Conservation (phyloP, 805 yeast genomes). For the Tetrapisispora fleetii region DNA sequence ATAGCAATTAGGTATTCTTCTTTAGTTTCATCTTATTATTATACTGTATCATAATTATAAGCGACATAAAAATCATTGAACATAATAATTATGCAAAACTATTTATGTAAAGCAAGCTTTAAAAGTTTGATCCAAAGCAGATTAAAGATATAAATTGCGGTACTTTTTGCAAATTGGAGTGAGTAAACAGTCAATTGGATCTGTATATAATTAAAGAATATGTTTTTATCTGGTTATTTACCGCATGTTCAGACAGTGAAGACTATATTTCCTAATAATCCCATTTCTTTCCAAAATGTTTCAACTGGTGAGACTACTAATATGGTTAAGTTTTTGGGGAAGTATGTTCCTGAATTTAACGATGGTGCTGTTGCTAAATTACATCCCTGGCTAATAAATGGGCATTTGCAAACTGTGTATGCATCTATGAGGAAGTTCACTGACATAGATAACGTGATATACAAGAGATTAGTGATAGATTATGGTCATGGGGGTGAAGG, state of each 20-base stretch:
- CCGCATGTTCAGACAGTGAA: conserved; percentile 5
- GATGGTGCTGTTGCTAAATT: conserved; percentile 38
- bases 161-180: too few relatives aligned
- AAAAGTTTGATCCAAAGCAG: too few relatives aligned
- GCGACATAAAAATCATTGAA: too few relatives aligned
- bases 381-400: conserved; percentile 52
- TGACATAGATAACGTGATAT: conserved; percentile 42
- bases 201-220: not conserved
- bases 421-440: conserved; percentile 43
- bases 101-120: too few relatives aligned
- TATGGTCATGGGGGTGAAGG: conserved; percentile 57
- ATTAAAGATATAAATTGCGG: too few relatives aligned
- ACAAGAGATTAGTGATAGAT: conserved; percentile 47
- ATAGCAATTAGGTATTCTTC: too few relatives aligned
- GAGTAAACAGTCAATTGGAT: too few relatives aligned
- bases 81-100: too few relatives aligned
- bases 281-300: not conserved
- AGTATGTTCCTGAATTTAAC: conserved; percentile 35
- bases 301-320: not conserved
- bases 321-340: conserved; percentile 26
- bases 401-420: conserved; percentile 60
- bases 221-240: not conserved
- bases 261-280: conserved; percentile 2
- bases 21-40: too few relatives aligned
- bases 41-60: too few relatives aligned